phyloP scores from a whole-genome alignment of 2,329 filamentous ascomycete genomes.

The Pseudogymnoascus sp. region DNA sequence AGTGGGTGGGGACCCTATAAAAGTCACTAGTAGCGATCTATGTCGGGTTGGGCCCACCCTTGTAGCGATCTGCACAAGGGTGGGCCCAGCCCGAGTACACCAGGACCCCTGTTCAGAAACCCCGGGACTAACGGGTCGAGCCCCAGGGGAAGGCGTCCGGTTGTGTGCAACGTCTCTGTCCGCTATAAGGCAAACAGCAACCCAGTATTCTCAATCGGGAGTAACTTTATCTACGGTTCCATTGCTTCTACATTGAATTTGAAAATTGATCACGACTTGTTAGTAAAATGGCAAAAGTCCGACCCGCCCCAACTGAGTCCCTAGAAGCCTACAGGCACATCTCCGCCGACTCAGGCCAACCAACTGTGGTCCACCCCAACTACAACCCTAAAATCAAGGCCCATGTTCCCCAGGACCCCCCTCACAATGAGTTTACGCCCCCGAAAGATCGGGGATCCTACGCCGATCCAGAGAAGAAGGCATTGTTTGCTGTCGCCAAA shows the following conservation, averaged over 20 bases:
- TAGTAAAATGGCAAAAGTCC: conserved; percentile 16
- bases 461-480: conserved; percentile 39
- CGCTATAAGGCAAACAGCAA: background rate
- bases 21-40: background rate
- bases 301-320: conserved; percentile 14
- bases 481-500: conserved; percentile 35
- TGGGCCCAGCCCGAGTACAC: background rate
- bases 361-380: conserved; percentile 18
- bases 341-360: conserved; percentile 19
- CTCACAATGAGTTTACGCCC: conserved; percentile 15
- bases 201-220: background rate
- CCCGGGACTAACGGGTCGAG: background rate
- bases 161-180: background rate
- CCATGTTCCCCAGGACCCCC: conserved; percentile 16
- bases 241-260: background rate
- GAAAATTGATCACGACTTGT: background rate
- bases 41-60: background rate
- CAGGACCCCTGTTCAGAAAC: background rate
- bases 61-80: background rate
- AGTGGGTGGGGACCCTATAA: background rate
- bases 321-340: conserved; percentile 23
- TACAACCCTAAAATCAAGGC: conserved; percentile 20
- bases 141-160: background rate
- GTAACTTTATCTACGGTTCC: background rate
- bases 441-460: conserved; percentile 34